These are phyloP conservation scores for Fraxinus albicans DNA, from an alignment of 305 asterid species.

Conservation along the genomic window DNA sequence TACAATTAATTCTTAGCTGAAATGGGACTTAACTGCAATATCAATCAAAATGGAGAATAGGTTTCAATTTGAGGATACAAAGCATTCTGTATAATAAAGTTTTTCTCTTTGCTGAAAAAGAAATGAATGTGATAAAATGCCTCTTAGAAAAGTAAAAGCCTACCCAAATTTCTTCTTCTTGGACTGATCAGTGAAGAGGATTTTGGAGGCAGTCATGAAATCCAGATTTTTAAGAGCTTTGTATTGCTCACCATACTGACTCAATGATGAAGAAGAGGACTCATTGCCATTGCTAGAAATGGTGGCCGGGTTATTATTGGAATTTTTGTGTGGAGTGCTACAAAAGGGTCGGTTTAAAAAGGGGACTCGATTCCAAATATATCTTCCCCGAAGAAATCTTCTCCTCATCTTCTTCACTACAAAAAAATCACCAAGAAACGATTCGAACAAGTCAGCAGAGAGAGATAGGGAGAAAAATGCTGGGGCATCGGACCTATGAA, in stretches of 20 bases:
- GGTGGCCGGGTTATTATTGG: conserved; percentile 27
- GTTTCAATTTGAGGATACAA: background rate
- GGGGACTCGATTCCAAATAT: conserved; percentile 34
- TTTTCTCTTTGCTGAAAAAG: background rate
- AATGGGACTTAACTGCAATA: background rate
- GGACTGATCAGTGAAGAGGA: conserved; percentile 60
- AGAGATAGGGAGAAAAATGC: background rate
- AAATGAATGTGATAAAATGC: conserved; percentile 51
- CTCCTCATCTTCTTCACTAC: conserved; percentile 32
- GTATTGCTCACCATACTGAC: conserved; percentile 51
- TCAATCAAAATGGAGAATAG: background rate
- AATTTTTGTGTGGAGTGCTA: conserved; percentile 15
- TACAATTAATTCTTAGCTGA: background rate
- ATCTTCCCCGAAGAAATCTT: conserved; percentile 34
- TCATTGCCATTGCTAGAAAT: conserved; percentile 24
- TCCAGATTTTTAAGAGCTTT: conserved; percentile 68
- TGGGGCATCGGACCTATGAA: background rate
- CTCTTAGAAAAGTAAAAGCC: conserved; percentile 10
- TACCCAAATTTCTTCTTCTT: conserved; percentile 80
- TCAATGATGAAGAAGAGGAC: conserved; percentile 40
- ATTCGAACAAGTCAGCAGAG: conserved; percentile 8
- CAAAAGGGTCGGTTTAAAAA: conserved; percentile 38
- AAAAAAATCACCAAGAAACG: conserved; percentile 15
- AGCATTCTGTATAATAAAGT: background rate
- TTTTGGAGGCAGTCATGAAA: conserved; percentile 67